Evolutionary conservation across 2,329 filamentous ascomycete genomes (phyloP).

Genomic region (Aspergillus thermomutatus): DNA sequence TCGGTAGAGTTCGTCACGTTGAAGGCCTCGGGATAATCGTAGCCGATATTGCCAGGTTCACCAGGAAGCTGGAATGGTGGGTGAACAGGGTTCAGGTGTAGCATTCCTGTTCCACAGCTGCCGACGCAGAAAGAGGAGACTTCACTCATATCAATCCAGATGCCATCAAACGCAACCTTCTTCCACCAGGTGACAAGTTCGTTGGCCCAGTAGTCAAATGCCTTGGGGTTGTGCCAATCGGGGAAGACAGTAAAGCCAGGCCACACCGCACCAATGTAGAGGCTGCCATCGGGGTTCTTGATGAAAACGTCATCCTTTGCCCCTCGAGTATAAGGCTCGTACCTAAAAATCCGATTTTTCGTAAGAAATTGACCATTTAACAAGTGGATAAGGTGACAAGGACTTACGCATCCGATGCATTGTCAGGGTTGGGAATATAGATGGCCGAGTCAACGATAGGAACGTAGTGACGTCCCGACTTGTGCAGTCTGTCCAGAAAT

Average conservation of each 20-base stretch:
- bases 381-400: slow-evolving; percentile 30
- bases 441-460: slow-evolving; percentile 63
- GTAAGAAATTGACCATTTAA: background rate
- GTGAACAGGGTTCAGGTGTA: slow-evolving; percentile 66
- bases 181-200: slow-evolving; percentile 52
- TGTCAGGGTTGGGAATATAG: slow-evolving; percentile 69
- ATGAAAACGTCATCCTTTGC: slow-evolving; percentile 50
- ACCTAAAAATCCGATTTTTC: slow-evolving; percentile 30
- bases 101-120: slow-evolving; percentile 64
- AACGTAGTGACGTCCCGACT: slow-evolving; percentile 55
- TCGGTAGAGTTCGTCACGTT: slow-evolving; percentile 66
- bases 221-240: slow-evolving; percentile 58
- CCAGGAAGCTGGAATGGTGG: slow-evolving; percentile 64
- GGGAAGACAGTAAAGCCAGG: slow-evolving; percentile 60
- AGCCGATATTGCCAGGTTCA: slow-evolving; percentile 58
- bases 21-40: slow-evolving; percentile 67
- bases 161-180: slow-evolving; percentile 52
- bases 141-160: slow-evolving; percentile 63
- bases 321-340: slow-evolving; percentile 51
- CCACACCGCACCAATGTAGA: slow-evolving; percentile 56
- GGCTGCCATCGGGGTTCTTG: slow-evolving; percentile 52
- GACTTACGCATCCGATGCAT: slow-evolving; percentile 61
- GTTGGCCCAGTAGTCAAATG: slow-evolving; percentile 58
- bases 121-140: slow-evolving; percentile 66
- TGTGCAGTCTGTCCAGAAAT: slow-evolving; percentile 54